Evolutionary conservation across 805 yeast genomes (phyloP).

Genomic region (Hemisphaericaspora nanyangensis): DNA sequence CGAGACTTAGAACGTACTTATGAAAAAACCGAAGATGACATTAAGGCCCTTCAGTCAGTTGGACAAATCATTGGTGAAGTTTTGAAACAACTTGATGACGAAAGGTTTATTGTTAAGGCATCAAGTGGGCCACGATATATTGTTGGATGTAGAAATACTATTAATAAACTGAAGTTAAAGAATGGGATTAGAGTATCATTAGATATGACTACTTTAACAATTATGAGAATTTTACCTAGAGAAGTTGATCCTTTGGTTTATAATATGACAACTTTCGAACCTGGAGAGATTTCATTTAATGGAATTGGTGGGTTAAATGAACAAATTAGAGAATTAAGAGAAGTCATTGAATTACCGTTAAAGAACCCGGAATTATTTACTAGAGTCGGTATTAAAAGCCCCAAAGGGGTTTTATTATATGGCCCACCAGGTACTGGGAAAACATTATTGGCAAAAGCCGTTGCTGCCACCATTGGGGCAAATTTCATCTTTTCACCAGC

Average conservation of each 20-base stretch:
- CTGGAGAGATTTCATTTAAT: constrained; percentile 93
- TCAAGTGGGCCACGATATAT: constrained; percentile 96
- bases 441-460: constrained; percentile 93
- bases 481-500: constrained; percentile 98
- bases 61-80: constrained; percentile 98
- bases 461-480: constrained; percentile 97
- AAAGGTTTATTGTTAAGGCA: constrained; percentile 92
- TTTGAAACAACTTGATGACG: constrained; percentile 90
- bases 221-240: constrained; percentile 94
- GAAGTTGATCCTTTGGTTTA: constrained; percentile 98
- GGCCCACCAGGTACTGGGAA: constrained; percentile 99
- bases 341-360: constrained; percentile 94
- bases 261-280: constrained; percentile 96
- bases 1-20: constrained; percentile 79
- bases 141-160: constrained; percentile 94
- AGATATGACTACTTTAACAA: constrained; percentile 96
- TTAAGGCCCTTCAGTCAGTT: constrained; percentile 93
- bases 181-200: constrained; percentile 96
- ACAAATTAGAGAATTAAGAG: constrained; percentile 93
- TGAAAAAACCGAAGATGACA: constrained; percentile 94
- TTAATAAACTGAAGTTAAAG: constrained; percentile 74
- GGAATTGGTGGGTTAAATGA: constrained; percentile 96
- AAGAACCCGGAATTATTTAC: constrained; percentile 95
- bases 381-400: constrained; percentile 97
- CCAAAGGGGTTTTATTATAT: constrained; percentile 92